Evolutionary conservation across 768 basidiomycete genomes (phyloP).

Genomic region (Panaeolus papilionaceus): DNA sequence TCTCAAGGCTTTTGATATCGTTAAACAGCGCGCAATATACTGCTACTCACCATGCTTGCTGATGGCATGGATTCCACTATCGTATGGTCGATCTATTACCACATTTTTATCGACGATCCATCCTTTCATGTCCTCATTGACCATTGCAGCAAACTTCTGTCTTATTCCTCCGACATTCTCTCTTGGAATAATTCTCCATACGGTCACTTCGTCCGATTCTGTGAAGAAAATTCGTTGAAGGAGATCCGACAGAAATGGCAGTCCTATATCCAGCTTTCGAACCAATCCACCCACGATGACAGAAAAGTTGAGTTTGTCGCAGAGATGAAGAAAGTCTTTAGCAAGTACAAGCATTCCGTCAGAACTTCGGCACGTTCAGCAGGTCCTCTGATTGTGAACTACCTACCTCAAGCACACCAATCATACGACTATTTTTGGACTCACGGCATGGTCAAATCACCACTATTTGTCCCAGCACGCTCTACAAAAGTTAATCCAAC

Average conservation of each 20-base stretch:
- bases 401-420: slow-evolving; percentile 1
- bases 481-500: slow-evolving; percentile 46
- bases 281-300: slow-evolving; percentile 16
- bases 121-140: slow-evolving; percentile 37
- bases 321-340: slow-evolving; percentile 27
- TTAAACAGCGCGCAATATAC: slow-evolving; percentile 50
- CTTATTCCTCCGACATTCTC: slow-evolving; percentile 36
- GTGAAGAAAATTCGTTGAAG: slow-evolving; percentile 41
- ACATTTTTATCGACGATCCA: slow-evolving; percentile 49
- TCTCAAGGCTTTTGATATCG: not conserved
- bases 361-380: slow-evolving; percentile 36
- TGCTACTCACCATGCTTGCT: slow-evolving; percentile 49
- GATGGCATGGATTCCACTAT: slow-evolving; percentile 34
- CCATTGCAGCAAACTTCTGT: slow-evolving; percentile 47
- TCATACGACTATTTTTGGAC: slow-evolving; percentile 20
- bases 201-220: slow-evolving; percentile 42
- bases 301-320: slow-evolving; percentile 28
- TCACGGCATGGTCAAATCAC: slow-evolving; percentile 25
- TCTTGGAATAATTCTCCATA: slow-evolving; percentile 50
- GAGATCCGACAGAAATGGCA: slow-evolving; percentile 49
- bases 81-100: slow-evolving; percentile 56
- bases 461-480: slow-evolving; percentile 10
- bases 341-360: slow-evolving; percentile 8
- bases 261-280: slow-evolving; percentile 36
- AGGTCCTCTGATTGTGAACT: slow-evolving; percentile 37